Base-by-base conservation (phyloP, 768 basidiomycete genomes). In the Tricholoma sp. region DNA sequence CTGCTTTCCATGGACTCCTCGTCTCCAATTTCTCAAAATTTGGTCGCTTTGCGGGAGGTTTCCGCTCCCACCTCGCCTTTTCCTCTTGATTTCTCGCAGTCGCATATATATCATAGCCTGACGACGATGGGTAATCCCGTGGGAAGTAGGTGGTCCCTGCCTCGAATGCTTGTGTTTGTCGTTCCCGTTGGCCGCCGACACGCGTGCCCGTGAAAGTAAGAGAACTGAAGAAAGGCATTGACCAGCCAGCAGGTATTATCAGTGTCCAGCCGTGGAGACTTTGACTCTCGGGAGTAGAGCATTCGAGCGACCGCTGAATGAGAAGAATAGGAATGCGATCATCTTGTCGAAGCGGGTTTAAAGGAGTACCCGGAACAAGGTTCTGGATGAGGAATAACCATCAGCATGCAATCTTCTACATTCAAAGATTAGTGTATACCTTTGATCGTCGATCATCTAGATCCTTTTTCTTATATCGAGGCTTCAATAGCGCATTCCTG, bases 221-320 rank as follows among this genome's bases (percentile, higher is more conserved):
- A 2, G 94, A 95, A 39, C 79, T 79, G 60, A 91, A 84, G 72
- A 98, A 93, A 1, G 94, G 79, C 87, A 94, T 96, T 0, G 83
- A 81, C 94, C 94, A 98, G 11, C 92, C 94, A 1, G 83, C 76
- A 3, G 96, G 96, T 31, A 96, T 69, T 47, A 97, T 76, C 8
- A 99, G 73, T 7, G 86, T 93, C 88, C 91, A 97, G 37, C 95
- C 94, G 63, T 94, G 85, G 29, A 93, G 73, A 1, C 79, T 74
- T 61, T 76, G 74, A 9, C 65, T 69, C 43, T 71, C 68, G 14
- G 69, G 64, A 35, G 58, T 59, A 7, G 67, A 63, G 14, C 64
- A 58, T 59, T 84, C 83, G 19, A 91, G 64, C 9, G 91, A 87
- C 19, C 84, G 84, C 66, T 94, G 93, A 6, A 95, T 81, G 47